Base-by-base conservation (phyloP, 208 protist species). In the Tetramitus jugosus region DNA sequence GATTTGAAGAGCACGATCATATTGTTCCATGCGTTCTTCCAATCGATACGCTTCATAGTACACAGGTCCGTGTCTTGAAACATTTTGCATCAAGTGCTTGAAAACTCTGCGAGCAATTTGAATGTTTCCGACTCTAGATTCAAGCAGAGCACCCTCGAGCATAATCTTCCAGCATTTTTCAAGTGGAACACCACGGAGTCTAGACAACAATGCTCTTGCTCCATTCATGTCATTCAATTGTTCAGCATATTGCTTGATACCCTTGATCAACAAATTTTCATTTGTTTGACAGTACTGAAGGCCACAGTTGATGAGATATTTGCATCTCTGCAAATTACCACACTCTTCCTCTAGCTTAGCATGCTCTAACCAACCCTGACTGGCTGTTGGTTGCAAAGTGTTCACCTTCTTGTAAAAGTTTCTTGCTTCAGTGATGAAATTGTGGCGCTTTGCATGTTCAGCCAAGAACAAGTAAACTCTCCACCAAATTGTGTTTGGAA, bases 291-390 rank as follows among this genome's bases (percentile, higher is more conserved):
- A 91, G 71, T 89, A 72, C 23, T 71, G 68, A 2, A 92, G 76
- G 31, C 89, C 89, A 14, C 45, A 17, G 33, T 76, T 61, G 20
- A 92, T 79, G 23, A 86, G 69, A 1, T 40, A 23, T 45, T 78
- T 7, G 78, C 87, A 89, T 43, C 76, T 64, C 46, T 69, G 64
- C 1, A 92, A 52, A 8, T 87, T 76, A 33, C 89, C 87, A 35
- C 74, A 83, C n/a, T 93, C 90, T 76, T 91, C 87, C 64, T 93
- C 86, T 79, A 93, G 86, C 79, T 93, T 93, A n/a, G 90, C 89
- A 56, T 88, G 84, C 64, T 93, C 90, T 31, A 91, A 62, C 90
- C 90, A 93, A 40, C 78, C 82, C 69, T 88, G 84, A 35, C 76
- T 69, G 14, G 81, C 82, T 23, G 52, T 77, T 20, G 89, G 87